phyloP scores from a whole-genome alignment of 164 flowering plant species.

The Vitis rupestris region DNA sequence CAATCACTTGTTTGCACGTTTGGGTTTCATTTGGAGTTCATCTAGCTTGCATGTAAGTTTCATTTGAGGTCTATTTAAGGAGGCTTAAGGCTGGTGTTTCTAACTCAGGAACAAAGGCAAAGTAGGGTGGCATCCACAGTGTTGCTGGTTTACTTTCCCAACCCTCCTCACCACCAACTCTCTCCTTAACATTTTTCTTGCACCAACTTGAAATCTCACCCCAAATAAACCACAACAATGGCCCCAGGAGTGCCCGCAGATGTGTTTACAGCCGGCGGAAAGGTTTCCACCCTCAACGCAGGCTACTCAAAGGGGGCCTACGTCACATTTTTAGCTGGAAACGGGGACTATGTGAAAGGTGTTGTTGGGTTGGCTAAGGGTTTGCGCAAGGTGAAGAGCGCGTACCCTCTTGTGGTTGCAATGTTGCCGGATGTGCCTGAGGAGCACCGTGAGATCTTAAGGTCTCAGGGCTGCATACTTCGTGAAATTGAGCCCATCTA shows the following conservation, averaged over 20 bases:
- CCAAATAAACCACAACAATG: slow-evolving; percentile 16
- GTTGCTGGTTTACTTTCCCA: slow-evolving; percentile 25
- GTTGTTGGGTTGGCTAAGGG: slow-evolving; percentile 66
- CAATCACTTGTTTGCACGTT: slow-evolving; percentile 7
- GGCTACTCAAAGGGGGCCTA: slow-evolving; percentile 46
- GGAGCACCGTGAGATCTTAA: slow-evolving; percentile 53
- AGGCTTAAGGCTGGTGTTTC: slow-evolving; percentile 1
- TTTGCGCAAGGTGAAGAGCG: slow-evolving; percentile 49
- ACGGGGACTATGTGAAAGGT: slow-evolving; percentile 62
- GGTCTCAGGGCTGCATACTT: slow-evolving; percentile 59
- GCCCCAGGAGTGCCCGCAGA: slow-evolving; percentile 40
- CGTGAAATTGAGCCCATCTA: slow-evolving; percentile 65
- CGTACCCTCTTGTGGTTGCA: slow-evolving; percentile 60
- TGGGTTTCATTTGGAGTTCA: slow-evolving; percentile 31
- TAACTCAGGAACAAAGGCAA: slow-evolving; percentile 31
- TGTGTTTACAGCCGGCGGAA: slow-evolving; percentile 22
- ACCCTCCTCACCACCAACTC: slow-evolving; percentile 20
- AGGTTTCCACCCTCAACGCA: slow-evolving; percentile 20
- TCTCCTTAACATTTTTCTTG: not conserved
- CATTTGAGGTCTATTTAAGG: slow-evolving; percentile 41
- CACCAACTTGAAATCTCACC: not conserved
- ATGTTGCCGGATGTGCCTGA: slow-evolving; percentile 63
- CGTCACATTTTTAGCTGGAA: slow-evolving; percentile 64
- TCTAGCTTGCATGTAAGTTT: slow-evolving; percentile 26
- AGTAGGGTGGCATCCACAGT: slow-evolving; percentile 18